phyloP scores from a whole-genome alignment of 805 yeast genomes.

The Blastobotrys mokoenaii region DNA sequence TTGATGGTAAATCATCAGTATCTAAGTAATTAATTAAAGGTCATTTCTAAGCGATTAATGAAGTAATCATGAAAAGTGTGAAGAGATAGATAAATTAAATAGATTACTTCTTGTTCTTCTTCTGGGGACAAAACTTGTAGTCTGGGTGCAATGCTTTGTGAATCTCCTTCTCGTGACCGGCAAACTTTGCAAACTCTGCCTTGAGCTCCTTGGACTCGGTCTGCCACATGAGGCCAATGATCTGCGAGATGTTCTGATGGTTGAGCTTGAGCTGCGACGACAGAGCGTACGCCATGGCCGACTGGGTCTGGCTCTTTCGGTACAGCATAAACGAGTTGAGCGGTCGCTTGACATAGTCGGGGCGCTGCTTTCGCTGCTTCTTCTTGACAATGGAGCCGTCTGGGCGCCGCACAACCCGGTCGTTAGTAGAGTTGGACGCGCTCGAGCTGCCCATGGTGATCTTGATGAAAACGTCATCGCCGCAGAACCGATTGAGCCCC shows the following conservation, averaged over 20 bases:
- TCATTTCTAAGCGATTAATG: no score
- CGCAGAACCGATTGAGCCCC: constrained; percentile 16
- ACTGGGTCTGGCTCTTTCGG: constrained; percentile 36
- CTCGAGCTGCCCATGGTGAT: constrained; percentile 18
- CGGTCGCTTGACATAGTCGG: constrained; percentile 36
- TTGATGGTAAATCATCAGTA: no score
- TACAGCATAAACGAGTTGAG: constrained; percentile 42
- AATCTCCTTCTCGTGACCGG: constrained; percentile 34
- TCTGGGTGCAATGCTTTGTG: constrained; percentile 36
- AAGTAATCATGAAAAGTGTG: no score
- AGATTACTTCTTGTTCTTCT: constrained; percentile 19
- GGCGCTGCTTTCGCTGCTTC: constrained; percentile 15
- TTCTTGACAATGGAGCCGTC: constrained; percentile 11
- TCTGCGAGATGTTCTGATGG: constrained; percentile 35
- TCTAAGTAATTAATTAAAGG: no score
- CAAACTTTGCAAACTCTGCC: constrained; percentile 32
- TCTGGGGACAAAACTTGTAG: constrained; percentile 38
- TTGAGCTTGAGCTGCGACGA: constrained; percentile 29
- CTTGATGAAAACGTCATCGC: constrained; percentile 20
- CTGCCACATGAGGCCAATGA: constrained; percentile 39
- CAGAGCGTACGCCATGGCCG: constrained; percentile 28
- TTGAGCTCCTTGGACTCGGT: constrained; percentile 33
- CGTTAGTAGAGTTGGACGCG: constrained; percentile 7
- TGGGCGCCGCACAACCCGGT: constrained; percentile 8
- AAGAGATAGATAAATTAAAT: constrained; percentile 4